Base-by-base conservation (phyloP, 164 flowering plant genomes). In the Stephania yunnanensis region DNA sequence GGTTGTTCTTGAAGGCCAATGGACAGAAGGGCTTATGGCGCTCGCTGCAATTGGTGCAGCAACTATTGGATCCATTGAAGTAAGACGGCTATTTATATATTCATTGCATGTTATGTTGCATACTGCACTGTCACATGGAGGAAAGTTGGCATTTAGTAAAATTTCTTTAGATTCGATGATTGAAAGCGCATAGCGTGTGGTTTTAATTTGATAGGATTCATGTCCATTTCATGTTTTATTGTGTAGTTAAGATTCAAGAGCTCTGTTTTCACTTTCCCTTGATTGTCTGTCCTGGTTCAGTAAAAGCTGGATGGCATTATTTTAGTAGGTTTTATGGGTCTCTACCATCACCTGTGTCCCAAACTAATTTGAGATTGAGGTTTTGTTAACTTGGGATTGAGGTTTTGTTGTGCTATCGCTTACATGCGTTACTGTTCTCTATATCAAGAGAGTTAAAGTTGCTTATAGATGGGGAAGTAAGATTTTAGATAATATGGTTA, bases 1-100 rank as follows among this genome's bases (percentile, higher is more conserved):
- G 99, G 94, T 93, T 80, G 95, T 95, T 74, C 94, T 95, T 70
- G 98, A 95, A 87, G 99, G 98, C 75, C 84, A 85, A 63, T 95
- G 99, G 99, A 82, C 80, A 74, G 88, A 90, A 85, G 98, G 99
- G 20, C 92, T 80, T 83, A 87, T 95, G 89, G 97, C 96, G 65
- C 72, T 95, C 75, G 98, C 96, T 76, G 99, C 99, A 63, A 75
- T 95, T 75, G 99, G 99, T 58, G 99, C 98, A 68, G 93, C 99
- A 72, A 95, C 91, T 84, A 87, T 93, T 79, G 98, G 97, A 44
- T 95, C 99, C 29, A 92, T 95, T 80, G 84, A 95, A 91, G 98
- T 95, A 71, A 15, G 45, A 7, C 44, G 65, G 1, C 4, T 68
- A 20, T 50, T 20, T 69, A 53, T 78, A 29, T 53, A 42, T 12